Percentiles rank a stretch among this genome's conserved stretches.
Evolutionary conservation across 768 basidiomycete genomes (phyloP).

Genomic region (Termitomyces eurrhizus): DNA sequence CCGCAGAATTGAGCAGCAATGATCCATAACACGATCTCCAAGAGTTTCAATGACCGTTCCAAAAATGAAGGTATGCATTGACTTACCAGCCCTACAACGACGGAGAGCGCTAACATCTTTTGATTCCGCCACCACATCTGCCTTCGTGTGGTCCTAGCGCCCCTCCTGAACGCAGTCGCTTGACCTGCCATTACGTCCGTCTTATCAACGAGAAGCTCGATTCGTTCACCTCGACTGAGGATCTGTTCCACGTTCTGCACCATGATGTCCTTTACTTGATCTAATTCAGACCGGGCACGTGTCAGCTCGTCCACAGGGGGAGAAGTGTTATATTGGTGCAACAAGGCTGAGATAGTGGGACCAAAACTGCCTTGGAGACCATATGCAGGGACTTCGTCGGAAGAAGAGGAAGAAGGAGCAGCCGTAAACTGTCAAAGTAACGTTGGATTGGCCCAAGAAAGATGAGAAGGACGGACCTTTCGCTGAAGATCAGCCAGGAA

Average conservation of each 20-base stretch:
- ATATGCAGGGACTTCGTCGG: slow-evolving; percentile 51
- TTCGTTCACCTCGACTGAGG: slow-evolving; percentile 88
- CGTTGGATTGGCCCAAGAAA: slow-evolving; percentile 2
- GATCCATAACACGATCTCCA: slow-evolving; percentile 73
- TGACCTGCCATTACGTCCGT: slow-evolving; percentile 94
- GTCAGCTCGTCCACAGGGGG: slow-evolving; percentile 87
- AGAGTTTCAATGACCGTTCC: not conserved
- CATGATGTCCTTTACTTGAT: slow-evolving; percentile 95
- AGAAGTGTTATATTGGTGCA: slow-evolving; percentile 86
- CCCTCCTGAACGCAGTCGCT: slow-evolving; percentile 88
- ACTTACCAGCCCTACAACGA: slow-evolving; percentile 69
- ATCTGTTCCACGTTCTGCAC: slow-evolving; percentile 98
- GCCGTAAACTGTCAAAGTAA: slow-evolving; percentile 46
- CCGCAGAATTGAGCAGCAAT: slow-evolving; percentile 91
- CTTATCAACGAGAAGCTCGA: slow-evolving; percentile 95
- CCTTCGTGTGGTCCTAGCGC: slow-evolving; percentile 76
- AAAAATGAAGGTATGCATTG: slow-evolving; percentile 2
- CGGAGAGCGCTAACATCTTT: slow-evolving; percentile 61
- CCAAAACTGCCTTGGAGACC: slow-evolving; percentile 71
- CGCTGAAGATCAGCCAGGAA: slow-evolving; percentile 86
- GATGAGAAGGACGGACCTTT: slow-evolving; percentile 41
- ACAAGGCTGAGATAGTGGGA: slow-evolving; percentile 63
- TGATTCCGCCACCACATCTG: slow-evolving; percentile 91
- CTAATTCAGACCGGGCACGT: slow-evolving; percentile 85
- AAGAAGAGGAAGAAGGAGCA: slow-evolving; percentile 61